phyloP scores from a whole-genome alignment of 768 basidiomycete species.

The Leccinellum albellum region DNA sequence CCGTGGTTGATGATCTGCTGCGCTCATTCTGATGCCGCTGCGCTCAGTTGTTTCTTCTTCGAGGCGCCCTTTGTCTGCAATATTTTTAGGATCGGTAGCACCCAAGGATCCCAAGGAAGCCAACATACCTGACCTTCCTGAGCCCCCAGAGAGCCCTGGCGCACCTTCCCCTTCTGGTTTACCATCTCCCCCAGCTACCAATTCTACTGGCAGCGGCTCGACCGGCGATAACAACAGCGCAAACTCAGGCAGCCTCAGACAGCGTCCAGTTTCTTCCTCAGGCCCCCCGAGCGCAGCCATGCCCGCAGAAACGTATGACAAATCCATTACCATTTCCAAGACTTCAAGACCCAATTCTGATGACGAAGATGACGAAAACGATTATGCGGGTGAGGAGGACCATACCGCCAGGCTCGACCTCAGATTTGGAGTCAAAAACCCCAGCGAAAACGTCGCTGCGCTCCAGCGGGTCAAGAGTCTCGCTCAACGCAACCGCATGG shows the following conservation, averaged over 20 bases:
- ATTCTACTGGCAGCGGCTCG: constrained; percentile 80
- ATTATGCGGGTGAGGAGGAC: constrained; percentile 57
- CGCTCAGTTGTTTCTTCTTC: constrained; percentile 40
- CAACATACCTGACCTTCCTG: constrained; percentile 63
- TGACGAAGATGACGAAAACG: constrained; percentile 48
- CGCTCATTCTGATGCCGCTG: constrained; percentile 43
- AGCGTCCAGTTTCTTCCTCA: constrained; percentile 29
- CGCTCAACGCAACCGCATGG: constrained; percentile 70
- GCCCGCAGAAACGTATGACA: constrained; percentile 40
- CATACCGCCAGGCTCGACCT: constrained; percentile 52
- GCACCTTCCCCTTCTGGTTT: constrained; percentile 59
- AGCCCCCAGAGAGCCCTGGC: constrained; percentile 60
- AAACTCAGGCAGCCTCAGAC: constrained; percentile 38
- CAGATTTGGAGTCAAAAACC: constrained; percentile 33
- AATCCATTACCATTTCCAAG: constrained; percentile 25
- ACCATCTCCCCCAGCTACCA: constrained; percentile 82
- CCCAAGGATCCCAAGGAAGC: constrained; percentile 36
- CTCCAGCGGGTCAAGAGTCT: constrained; percentile 68
- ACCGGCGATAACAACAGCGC: constrained; percentile 55
- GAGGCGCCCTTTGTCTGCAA: constrained; percentile 58
- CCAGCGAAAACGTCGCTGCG: constrained; percentile 54
- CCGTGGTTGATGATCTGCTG: constrained; percentile 28
- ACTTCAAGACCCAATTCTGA: constrained; percentile 33
- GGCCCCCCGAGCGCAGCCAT: constrained; percentile 32
- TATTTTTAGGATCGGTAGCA: constrained; percentile 48